These are phyloP conservation scores for Phytophthora podocarpi DNA, from an alignment of 352 stramenopile genomes.

Conservation along the genomic window DNA sequence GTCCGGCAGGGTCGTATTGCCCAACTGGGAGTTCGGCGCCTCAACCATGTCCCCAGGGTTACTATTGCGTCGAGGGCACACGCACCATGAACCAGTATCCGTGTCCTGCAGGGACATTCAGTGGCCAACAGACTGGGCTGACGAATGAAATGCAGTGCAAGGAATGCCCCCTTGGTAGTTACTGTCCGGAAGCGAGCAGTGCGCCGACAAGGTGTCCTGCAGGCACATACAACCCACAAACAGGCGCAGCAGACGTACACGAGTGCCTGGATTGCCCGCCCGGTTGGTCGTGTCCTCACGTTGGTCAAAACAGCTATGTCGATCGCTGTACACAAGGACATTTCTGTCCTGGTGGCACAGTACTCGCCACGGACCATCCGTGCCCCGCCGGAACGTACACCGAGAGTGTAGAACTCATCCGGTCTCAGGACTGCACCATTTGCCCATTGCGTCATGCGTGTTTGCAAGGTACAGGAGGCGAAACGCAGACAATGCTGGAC, in stretches of 20 bases:
- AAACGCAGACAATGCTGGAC: conserved; percentile 69
- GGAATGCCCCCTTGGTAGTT: conserved; percentile 70
- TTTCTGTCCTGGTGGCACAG: conserved; percentile 75
- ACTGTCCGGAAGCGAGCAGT: conserved; percentile 84
- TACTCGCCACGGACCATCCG: conserved; percentile 52
- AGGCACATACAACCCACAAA: conserved; percentile 75
- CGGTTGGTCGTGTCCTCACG: conserved; percentile 74
- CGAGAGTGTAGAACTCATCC: conserved; percentile 65
- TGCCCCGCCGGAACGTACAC: conserved; percentile 85
- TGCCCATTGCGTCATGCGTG: conserved; percentile 80
- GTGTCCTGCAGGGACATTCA: conserved; percentile 90
- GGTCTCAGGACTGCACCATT: conserved; percentile 72
- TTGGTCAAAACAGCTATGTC: conserved; percentile 63
- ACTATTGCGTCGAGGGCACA: conserved; percentile 86
- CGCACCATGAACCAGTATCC: conserved; percentile 69
- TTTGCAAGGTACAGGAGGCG: conserved; percentile 69
- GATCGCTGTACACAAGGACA: conserved; percentile 72
- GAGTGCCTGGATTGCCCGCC: conserved; percentile 75
- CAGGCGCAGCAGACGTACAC: conserved; percentile 47
- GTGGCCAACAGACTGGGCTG: conserved; percentile 58
- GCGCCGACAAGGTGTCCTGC: conserved; percentile 68
- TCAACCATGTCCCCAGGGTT: conserved; percentile 70
- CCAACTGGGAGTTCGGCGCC: conserved; percentile 49
- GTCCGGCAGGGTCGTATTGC: conserved; percentile 73
- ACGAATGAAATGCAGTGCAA: conserved; percentile 55